A percentile compares a stretch with the other conserved stretches of the same genome.
phyloP scores from a whole-genome alignment of 139 green algal species.

The Zygnema cylindricum region DNA sequence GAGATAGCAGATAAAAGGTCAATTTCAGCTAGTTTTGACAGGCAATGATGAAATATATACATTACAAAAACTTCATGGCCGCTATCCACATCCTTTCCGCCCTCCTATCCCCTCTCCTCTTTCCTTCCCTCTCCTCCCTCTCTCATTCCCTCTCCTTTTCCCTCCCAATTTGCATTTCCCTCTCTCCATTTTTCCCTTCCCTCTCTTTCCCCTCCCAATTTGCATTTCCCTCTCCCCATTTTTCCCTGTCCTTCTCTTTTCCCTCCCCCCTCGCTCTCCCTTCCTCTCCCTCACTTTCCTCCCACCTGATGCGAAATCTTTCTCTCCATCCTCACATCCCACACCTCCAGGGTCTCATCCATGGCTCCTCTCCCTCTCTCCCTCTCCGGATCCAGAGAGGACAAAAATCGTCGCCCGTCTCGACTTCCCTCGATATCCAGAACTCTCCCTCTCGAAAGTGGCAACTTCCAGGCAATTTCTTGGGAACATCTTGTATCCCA shows the following conservation, averaged over 20 bases:
- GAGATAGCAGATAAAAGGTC: not conserved
- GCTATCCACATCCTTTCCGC: constrained; percentile 3
- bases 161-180: not conserved
- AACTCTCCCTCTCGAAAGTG: not conserved
- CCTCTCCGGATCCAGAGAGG: not conserved
- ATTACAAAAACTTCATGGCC: not conserved
- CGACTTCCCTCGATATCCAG: not conserved
- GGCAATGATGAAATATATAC: not conserved
- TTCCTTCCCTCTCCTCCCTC: constrained; percentile 3
- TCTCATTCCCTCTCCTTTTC: not conserved
- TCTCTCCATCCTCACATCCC: not conserved
- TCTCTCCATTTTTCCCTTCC: not conserved
- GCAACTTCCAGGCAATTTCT: not conserved
- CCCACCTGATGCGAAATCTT: not conserved
- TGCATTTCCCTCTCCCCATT: not conserved
- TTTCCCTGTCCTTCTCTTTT: not conserved
- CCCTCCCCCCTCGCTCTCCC: not conserved
- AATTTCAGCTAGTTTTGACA: not conserved
- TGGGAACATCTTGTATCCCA: not conserved
- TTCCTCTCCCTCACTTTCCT: not conserved
- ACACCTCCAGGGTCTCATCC: not conserved
- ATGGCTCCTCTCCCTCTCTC: not conserved
- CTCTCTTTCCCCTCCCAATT: not conserved
- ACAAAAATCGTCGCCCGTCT: not conserved
- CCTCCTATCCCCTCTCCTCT: not conserved